A percentile compares a stretch with the other conserved stretches of the same genome.
Evolutionary conservation across 371 early-diverging fungal species (phyloP).

Genomic region (Mortierella sp.): DNA sequence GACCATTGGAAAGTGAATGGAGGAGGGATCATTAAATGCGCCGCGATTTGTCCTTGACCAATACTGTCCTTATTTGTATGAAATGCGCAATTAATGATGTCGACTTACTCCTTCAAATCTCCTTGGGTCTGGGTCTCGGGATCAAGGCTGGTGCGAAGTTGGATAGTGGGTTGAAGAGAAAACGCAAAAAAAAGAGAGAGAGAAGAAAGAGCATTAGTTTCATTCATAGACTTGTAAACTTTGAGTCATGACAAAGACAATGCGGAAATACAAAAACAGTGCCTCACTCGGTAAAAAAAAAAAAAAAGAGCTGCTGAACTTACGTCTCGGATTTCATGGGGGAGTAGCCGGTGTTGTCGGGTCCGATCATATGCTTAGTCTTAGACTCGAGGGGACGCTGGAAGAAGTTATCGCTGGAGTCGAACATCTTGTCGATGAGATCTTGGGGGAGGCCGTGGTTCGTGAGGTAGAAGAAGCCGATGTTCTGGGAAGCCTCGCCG

Average conservation of each 20-base stretch:
- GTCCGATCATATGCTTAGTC: conserved; percentile 26
- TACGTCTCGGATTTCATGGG: conserved; percentile 63
- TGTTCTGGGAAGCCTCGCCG: conserved; percentile 66
- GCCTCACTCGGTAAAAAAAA: conserved; percentile 58
- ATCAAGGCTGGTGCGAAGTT: conserved; percentile 59
- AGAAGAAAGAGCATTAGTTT: neutral
- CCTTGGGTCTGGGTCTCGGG: conserved; percentile 69
- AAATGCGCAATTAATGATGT: neutral
- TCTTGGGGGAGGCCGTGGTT: conserved; percentile 67
- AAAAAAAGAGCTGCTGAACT: conserved; percentile 47
- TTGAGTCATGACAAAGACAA: conserved; percentile 61
- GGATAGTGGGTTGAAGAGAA: conserved; percentile 15
- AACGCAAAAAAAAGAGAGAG: too few species aligned
- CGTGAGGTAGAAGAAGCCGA: conserved; percentile 76
- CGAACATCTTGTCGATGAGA: conserved; percentile 68
- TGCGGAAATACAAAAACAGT: conserved; percentile 54
- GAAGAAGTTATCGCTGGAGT: conserved; percentile 55
- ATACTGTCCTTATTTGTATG: neutral
- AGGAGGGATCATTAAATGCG: neutral
- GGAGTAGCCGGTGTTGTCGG: conserved; percentile 28
- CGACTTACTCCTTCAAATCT: conserved; percentile 74
- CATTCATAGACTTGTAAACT: neutral
- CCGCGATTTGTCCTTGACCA: neutral
- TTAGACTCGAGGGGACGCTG: conserved; percentile 30
- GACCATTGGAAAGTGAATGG: too few species aligned